phyloP scores from a whole-genome alignment of 192 early-diverging fungal species.

The Oehlia diaphana region DNA sequence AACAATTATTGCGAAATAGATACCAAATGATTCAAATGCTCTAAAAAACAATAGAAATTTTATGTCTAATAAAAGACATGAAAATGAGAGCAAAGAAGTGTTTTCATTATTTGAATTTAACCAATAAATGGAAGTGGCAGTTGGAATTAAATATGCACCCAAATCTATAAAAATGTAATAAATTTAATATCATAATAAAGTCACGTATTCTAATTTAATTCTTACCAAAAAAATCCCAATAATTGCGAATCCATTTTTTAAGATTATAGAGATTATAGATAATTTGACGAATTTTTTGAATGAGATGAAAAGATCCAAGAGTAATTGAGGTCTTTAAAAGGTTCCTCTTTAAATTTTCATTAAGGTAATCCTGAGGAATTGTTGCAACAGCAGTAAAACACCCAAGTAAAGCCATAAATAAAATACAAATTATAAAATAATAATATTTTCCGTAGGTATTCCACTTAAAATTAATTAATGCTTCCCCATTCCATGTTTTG shows the following conservation, averaged over 20 bases:
- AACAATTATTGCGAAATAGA: constrained; percentile 17
- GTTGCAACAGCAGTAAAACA: not conserved
- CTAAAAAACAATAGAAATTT: constrained; percentile 15
- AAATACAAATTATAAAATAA: not conserved
- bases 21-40: constrained; percentile 2
- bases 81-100: not conserved
- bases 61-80: constrained; percentile 1
- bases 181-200: no score
- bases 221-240: constrained; percentile 20
- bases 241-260: not conserved
- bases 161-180: not conserved
- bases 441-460: constrained; percentile 1
- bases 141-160: not conserved
- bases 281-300: not conserved
- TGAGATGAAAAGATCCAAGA: not conserved
- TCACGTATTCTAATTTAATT: no score
- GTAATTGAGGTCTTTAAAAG: not conserved
- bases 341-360: no score
- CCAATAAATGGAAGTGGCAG: not conserved
- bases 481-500: constrained; percentile 4
- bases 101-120: not conserved
- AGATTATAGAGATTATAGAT: not conserved
- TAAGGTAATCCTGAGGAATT: not conserved
- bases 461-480: constrained; percentile 19
- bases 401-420: not conserved